Base-by-base conservation (phyloP, 306 rosid genomes). In the Vigna mungo region DNA sequence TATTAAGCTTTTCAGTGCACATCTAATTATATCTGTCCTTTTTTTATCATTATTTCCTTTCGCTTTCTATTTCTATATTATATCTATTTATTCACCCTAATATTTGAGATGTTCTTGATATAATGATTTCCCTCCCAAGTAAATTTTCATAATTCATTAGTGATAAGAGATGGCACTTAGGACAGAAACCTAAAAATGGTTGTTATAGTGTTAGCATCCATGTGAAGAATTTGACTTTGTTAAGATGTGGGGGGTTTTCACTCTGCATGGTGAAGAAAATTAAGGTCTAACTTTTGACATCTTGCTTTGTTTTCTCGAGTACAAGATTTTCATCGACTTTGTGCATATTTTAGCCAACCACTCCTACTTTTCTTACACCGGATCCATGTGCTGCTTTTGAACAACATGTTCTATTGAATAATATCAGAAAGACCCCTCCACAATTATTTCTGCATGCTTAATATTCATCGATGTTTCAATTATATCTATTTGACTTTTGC, bases 211-310 rank as follows among this genome's bases (percentile, higher is more conserved):
- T 34, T 34, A 34, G 4, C 37, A 34, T 34, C 6, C 11, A 60
- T 7, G 7, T 36, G 37, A 71, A 72, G 71, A 65, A 55, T 82
- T 53, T 76, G 67, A 68, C 51, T 21, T 59, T 21, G 71, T 58
- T 51, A 16, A 18, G 54, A 55, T 80, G 25, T 53, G 15, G 21
- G 1, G 34, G 0, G 32, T 27, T 27, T 27, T 27, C 32, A 27
- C 32, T 43, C 11, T 65, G 68, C 79, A 54, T 72, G 78, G 63
- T 60, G 25, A 54, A 66, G 61, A 71, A 82, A 76, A 44, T 44
- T 7, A 44, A 61, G 66, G 36, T 4, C 8, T 18, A 1, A 11
- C 43, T 68, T 81, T 72, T 15, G 7, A 41, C 37, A 43, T 71
- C 67, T 63, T 73, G 70, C 9, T 71, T 75, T 70, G 43, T 65